Evolutionary conservation across 768 basidiomycete species (phyloP), one percentile per base, ranked within the genome.

Genomic region (Dioszegia hungarica): DNA sequence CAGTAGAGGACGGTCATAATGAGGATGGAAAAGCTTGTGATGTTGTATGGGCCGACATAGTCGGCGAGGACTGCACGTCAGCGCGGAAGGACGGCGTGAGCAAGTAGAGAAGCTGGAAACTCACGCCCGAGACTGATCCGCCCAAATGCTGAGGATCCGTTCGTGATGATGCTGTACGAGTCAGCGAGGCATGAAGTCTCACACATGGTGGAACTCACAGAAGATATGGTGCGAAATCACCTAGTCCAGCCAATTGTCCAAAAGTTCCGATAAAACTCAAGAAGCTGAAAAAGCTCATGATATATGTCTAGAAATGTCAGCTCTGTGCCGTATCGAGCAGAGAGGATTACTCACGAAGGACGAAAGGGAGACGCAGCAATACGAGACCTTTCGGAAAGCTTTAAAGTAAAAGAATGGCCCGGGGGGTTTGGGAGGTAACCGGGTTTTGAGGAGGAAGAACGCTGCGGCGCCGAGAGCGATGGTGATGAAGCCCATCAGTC

Each of bases 371-470:
- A 63, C 29, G 14, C 51, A 56, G 27, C 48, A 50, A 37, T 66
- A 66, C 2, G 49, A n/a, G 5, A 55, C 5, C 31, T 34, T 50
- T 34, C 33, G 57, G 41, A 66, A 66, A 4, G 59, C 61, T 19
- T 49, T 20, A 19, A 63, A 44, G 27, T 60, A 40, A 45, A 64
- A 64, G 46, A 64, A 67, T n/a, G 57, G 58, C 24, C 66, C 66
- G 22, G 62, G 57, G 3, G 66, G 66, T 45, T 64, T 64, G 28
- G 62, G 63, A n/a, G 66, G 66, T 37, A 67, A 52, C 45, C 66
- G 34, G 19, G 66, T 64, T 37, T 57, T 49, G 25, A 67, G 43
- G 2, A 64, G 55, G 57, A 61, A 60, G 43, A 59, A 64, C 3
- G 54, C 49, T 10, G 56, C 37, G 11, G 41, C 20, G 20, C 61